phyloP scores from a whole-genome alignment of 495 filamentous ascomycete species.

The Viridothelium virens region DNA sequence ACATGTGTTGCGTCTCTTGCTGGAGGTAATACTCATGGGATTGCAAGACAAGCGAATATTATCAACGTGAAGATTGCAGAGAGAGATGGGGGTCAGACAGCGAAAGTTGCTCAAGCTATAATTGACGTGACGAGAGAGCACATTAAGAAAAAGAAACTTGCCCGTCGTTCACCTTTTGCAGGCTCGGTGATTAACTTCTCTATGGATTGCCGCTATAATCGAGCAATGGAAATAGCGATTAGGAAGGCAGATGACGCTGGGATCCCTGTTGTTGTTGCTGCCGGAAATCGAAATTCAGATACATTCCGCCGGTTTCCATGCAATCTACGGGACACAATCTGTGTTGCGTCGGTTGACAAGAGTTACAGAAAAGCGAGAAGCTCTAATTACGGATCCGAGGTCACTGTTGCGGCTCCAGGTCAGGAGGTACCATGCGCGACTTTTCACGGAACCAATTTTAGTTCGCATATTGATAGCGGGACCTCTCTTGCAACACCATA shows the following conservation, averaged over 20 bases:
- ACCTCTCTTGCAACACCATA: neutral
- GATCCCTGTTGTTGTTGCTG: neutral
- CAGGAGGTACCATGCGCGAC: neutral
- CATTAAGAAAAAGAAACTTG: neutral
- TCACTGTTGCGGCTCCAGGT: neutral
- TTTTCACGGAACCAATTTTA: neutral
- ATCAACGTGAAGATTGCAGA: neutral
- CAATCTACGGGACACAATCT: neutral
- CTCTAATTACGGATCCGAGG: neutral
- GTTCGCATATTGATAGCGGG: neutral
- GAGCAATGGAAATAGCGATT: neutral
- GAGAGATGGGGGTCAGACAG: neutral
- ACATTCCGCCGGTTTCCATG: neutral
- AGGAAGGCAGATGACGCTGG: neutral
- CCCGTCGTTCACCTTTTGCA: neutral
- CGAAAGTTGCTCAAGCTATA: neutral
- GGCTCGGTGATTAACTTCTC: neutral
- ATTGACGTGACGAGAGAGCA: neutral
- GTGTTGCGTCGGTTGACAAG: neutral
- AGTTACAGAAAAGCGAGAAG: neutral
- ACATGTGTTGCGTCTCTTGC: conserved; percentile 1
- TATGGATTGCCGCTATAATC: neutral
- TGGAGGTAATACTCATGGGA: neutral
- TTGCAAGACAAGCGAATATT: neutral
- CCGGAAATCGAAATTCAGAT: neutral